Conservation (phyloP, 1,284 basidiomycete genomes). For the Ceratobasidium sp. region DNA sequence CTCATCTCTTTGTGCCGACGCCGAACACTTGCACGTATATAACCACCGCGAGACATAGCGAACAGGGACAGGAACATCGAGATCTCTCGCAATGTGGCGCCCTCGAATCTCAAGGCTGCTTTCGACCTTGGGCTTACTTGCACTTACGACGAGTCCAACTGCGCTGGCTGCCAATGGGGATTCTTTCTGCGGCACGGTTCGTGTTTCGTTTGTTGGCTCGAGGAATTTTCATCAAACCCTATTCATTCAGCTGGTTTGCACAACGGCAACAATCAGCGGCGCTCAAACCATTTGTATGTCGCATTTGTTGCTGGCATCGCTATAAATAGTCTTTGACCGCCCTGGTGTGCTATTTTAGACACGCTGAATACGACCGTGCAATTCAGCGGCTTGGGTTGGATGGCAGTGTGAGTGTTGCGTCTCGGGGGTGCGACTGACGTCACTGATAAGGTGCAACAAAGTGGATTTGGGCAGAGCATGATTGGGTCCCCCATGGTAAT, state of each 20-base stretch:
- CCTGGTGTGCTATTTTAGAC: conserved; percentile 12
- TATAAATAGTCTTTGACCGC: too few species aligned
- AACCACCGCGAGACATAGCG: too few species aligned
- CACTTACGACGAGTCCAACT: background rate
- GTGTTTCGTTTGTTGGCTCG: background rate
- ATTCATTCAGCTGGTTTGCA: conserved; percentile 20
- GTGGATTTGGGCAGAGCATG: conserved; percentile 54
- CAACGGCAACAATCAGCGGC: conserved; percentile 18
- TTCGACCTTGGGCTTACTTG: background rate
- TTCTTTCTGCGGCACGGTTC: conserved; percentile 27
- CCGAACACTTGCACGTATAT: too few species aligned
- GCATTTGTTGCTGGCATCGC: too few species aligned
- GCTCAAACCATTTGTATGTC: conserved; percentile 18
- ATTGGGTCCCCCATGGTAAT: conserved; percentile 54
- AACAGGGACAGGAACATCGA: background rate
- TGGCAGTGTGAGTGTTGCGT: conserved; percentile 38
- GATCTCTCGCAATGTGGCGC: conserved; percentile 17
- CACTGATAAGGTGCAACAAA: conserved; percentile 31
- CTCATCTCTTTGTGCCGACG: too few species aligned
- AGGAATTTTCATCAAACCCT: background rate
- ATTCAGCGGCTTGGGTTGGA: conserved; percentile 41
- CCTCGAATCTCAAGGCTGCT: background rate
- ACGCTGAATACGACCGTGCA: conserved; percentile 38
- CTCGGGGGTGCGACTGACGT: background rate
- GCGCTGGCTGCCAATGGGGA: conserved; percentile 19